Conservation (phyloP, 768 basidiomycete species). For the Crucibulum laeve region DNA sequence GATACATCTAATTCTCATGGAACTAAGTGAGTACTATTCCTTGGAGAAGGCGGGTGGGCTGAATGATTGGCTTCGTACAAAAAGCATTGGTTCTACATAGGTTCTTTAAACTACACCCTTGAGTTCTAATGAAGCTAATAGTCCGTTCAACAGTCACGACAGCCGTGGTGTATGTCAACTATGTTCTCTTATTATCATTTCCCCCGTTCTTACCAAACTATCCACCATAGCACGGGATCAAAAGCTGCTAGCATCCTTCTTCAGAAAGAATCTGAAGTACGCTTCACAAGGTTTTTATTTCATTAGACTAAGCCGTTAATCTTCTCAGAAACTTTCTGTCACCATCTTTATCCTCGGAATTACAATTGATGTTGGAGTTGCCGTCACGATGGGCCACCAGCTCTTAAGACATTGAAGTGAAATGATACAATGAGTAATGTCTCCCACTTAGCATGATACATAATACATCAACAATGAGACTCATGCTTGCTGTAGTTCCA, state of each 20-base stretch:
- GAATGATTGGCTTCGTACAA: background rate
- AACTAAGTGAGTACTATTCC: background rate
- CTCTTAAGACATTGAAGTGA: no score
- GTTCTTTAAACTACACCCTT: background rate
- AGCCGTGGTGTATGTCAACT: background rate
- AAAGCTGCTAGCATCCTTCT: background rate
- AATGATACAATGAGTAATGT: no score
- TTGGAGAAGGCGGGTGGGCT: no score
- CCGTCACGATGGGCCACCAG: no score
- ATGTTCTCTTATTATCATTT: background rate
- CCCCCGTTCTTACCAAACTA: background rate
- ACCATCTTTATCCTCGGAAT: background rate
- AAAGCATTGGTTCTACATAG: background rate
- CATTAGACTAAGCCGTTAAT: background rate
- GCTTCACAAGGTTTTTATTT: background rate
- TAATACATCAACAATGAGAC: no score
- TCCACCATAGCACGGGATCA: background rate
- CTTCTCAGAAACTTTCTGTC: background rate
- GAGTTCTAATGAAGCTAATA: background rate
- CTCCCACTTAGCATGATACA: no score
- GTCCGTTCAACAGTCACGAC: background rate
- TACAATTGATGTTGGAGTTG: background rate
- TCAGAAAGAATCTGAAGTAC: background rate
- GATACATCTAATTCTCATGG: background rate
- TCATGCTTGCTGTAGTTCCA: no score